Evolutionary conservation across 2,329 filamentous ascomycete species (phyloP), one percentile per base, ranked within the genome.

Genomic region (Ambrosiella cleistominuta): DNA sequence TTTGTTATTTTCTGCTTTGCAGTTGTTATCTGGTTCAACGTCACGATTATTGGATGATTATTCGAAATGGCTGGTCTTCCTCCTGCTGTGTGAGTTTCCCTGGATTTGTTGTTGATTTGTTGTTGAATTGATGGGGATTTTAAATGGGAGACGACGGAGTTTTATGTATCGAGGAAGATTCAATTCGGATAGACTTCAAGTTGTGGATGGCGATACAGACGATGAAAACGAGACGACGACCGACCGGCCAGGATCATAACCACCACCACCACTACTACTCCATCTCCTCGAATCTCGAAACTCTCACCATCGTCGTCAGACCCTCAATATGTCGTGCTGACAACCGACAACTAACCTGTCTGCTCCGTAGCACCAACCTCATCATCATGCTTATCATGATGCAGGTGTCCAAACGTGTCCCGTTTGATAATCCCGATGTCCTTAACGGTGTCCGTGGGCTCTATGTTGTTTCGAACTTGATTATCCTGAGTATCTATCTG

Each of bases 301-400:
- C 27, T 5, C 27, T 27, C 27, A 27, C 4, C 27, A 27, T 27
- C 40, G n/a, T n/a, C 44, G 4, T 11, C 7, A 17, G n/a, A 5
- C 44, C 8, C 44, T 17, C 11, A 17, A 13, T 47, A n/a, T 11
- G 17, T 3, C 35, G 47, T 35, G 8, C 9, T 5, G 8, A 35
- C 17, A 19, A 11, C 17, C 47, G 8, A 17, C 42, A 11, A 39
- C 52, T 54, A 44, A 54, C 37, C 3, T 8, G 17, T 42, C 11
- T 42, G 52, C 39, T 8, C n/a, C 17, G 27, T 71, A 95, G 89
- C 67, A 88, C 86, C 71, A 95, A 95, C 79, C 79, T 95, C 71
- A 77, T 88, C 75, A 89, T 95, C 83, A 90, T 95, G 75, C 81
- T 95, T 65, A 86, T 87, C 69, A 94, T 96, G 85, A 96, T 97